A percentile compares a stretch with the other conserved stretches of the same genome.
These are phyloP conservation scores for Brasilioporus rufonigricans DNA, from an alignment of 768 basidiomycete species.

Conservation along the genomic window DNA sequence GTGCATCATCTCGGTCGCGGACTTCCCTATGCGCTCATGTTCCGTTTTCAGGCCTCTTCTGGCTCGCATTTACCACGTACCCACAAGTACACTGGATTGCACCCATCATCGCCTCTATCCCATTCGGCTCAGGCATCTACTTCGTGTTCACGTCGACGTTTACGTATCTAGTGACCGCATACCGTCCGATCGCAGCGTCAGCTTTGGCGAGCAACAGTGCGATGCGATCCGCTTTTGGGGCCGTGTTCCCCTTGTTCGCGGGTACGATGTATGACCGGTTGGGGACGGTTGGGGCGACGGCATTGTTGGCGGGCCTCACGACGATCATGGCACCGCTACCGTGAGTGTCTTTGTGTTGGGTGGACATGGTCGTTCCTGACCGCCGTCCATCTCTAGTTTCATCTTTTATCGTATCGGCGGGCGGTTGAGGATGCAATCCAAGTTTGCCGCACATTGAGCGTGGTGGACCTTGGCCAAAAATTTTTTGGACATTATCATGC, in stretches of 20 bases:
- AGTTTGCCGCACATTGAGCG: conserved; percentile 34
- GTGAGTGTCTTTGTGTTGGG: conserved; percentile 34
- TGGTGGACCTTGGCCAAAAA: not conserved
- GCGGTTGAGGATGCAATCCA: conserved; percentile 41
- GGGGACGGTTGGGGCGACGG: conserved; percentile 70
- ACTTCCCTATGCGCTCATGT: not conserved
- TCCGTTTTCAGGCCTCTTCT: conserved; percentile 40
- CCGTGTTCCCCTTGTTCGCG: conserved; percentile 53
- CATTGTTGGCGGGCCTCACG: conserved; percentile 64
- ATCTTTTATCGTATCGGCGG: conserved; percentile 48
- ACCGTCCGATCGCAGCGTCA: conserved; percentile 51
- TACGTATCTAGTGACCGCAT: conserved; percentile 53
- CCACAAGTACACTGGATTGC: conserved; percentile 45
- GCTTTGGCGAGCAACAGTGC: conserved; percentile 69
- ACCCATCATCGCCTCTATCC: conserved; percentile 43
- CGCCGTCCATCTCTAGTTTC: conserved; percentile 35
- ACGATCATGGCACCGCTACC: conserved; percentile 61
- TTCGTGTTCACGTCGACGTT: conserved; percentile 71
- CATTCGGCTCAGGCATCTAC: conserved; percentile 53
- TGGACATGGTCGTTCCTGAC: not conserved
- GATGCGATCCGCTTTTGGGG: conserved; percentile 45
- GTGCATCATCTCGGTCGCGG: conserved; percentile 2
- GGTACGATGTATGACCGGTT: conserved; percentile 49
- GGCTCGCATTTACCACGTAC: conserved; percentile 56
- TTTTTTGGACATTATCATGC: not conserved